Percentiles rank a stretch among this genome's conserved stretches.
These are phyloP conservation scores for Phytophthora pini DNA, from an alignment of 352 stramenopile genomes.

Conservation along the genomic window DNA sequence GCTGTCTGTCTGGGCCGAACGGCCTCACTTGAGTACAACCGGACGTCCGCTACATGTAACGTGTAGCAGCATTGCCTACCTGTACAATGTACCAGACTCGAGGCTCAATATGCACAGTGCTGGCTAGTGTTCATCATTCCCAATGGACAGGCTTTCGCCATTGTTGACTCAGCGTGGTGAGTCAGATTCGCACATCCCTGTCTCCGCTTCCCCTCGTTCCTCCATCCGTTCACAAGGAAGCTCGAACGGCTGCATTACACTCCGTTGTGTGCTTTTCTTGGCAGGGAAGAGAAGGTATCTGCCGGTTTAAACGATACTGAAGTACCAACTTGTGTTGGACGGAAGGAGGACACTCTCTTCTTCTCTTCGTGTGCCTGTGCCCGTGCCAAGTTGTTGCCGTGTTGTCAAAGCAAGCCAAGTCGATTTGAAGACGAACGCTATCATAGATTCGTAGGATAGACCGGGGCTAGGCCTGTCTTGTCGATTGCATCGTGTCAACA, in stretches of 20 bases:
- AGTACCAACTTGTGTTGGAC: neutral
- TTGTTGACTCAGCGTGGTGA: conserved; percentile 34
- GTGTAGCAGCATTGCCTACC: no score
- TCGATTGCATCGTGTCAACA: conserved; percentile 27
- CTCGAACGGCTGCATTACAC: neutral
- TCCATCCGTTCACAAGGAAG: conserved; percentile 18
- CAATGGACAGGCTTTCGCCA: conserved; percentile 14
- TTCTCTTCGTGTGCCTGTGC: neutral
- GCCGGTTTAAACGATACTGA: neutral
- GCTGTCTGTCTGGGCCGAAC: conserved; percentile 20
- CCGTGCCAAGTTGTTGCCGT: conserved; percentile 11
- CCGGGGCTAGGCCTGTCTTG: conserved; percentile 6
- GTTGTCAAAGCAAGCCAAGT: conserved; percentile 10
- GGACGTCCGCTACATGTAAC: neutral
- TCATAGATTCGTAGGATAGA: conserved; percentile 2
- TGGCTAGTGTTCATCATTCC: conserved; percentile 21
- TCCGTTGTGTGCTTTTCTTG: no score
- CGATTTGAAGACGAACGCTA: conserved; percentile 9
- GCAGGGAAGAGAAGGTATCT: conserved; percentile 8
- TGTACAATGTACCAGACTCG: neutral
- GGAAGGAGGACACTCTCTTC: conserved; percentile 3
- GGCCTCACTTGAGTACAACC: neutral
- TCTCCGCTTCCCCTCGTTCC: conserved; percentile 10
- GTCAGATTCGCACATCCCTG: conserved; percentile 25
- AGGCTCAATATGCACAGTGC: conserved; percentile 13